Evolutionary conservation across 495 filamentous ascomycete genomes (phyloP).

Genomic region (Articulospora tetracladia): DNA sequence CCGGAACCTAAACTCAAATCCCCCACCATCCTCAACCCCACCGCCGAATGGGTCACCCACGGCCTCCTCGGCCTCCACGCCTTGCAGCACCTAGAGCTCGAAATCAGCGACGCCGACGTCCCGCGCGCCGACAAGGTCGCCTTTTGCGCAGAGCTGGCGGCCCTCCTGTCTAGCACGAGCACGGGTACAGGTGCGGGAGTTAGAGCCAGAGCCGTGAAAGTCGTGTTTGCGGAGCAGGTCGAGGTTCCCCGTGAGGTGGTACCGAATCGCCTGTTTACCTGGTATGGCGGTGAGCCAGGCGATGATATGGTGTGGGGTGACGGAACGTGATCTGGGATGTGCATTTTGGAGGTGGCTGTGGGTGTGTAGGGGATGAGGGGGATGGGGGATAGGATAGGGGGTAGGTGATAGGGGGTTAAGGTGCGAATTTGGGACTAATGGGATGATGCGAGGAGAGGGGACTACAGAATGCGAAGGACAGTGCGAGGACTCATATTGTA

Average conservation of each 20-base stretch:
- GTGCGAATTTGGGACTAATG: background rate
- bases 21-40: slow-evolving; percentile 3
- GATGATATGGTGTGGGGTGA: slow-evolving; percentile 15
- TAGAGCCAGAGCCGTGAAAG: background rate
- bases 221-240: slow-evolving; percentile 24
- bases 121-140: background rate
- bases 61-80: background rate
- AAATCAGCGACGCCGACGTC: slow-evolving; percentile 10
- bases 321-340: background rate
- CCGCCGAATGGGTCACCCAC: background rate
- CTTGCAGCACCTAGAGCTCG: slow-evolving; percentile 1
- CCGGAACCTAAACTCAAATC: background rate
- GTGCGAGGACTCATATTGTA: too few species aligned
- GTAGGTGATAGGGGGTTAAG: too few species aligned
- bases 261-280: slow-evolving; percentile 20
- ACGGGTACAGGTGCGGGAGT: background rate
- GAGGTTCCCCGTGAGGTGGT: slow-evolving; percentile 20
- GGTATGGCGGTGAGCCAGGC: slow-evolving; percentile 28
- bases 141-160: background rate
- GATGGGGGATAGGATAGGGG: too few species aligned
- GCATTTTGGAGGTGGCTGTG: too few species aligned
- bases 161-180: background rate
- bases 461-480: background rate
- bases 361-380: too few species aligned
- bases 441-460: background rate